These are phyloP conservation scores for Globisporangium cystogenes DNA, from an alignment of 352 stramenopile species.

Conservation along the genomic window DNA sequence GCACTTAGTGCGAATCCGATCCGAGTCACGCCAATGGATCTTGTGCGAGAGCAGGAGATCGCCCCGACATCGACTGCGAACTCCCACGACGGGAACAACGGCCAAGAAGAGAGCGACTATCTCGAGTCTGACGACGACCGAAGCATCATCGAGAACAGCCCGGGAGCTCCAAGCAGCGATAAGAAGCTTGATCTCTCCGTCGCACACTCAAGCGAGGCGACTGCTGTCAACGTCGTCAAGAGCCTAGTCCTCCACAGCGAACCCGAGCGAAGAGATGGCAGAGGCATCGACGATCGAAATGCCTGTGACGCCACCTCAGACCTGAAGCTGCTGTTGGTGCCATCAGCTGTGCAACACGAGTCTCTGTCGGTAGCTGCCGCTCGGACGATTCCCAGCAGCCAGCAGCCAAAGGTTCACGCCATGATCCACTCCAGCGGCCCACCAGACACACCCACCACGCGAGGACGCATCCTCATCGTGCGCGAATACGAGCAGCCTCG, in stretches of 20 bases:
- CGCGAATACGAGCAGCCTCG: constrained; percentile 32
- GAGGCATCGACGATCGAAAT: background rate
- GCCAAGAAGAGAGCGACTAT: constrained; percentile 23
- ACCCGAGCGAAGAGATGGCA: background rate
- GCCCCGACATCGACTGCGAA: background rate
- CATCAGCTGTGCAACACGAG: background rate
- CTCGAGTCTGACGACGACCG: constrained; percentile 18
- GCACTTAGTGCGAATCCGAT: background rate
- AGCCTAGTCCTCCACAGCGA: background rate
- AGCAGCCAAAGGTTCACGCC: background rate
- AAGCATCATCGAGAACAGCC: background rate
- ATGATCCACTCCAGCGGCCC: too few species aligned
- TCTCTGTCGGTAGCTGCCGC: background rate
- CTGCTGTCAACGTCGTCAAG: background rate
- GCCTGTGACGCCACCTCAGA: background rate
- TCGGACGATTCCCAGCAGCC: background rate
- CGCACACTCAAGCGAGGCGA: background rate
- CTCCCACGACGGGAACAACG: constrained; percentile 3
- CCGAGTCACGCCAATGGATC: background rate
- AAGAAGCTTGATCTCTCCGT: background rate
- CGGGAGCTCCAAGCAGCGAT: background rate
- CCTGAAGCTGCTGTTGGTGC: background rate
- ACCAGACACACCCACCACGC: background rate
- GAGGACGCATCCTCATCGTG: constrained; percentile 37
- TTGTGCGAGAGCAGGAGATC: background rate